Percentiles rank a stretch among this genome's conserved stretches.
Conservation (phyloP, 208 protist species). For the Acanthamoeba rhysodes region DNA sequence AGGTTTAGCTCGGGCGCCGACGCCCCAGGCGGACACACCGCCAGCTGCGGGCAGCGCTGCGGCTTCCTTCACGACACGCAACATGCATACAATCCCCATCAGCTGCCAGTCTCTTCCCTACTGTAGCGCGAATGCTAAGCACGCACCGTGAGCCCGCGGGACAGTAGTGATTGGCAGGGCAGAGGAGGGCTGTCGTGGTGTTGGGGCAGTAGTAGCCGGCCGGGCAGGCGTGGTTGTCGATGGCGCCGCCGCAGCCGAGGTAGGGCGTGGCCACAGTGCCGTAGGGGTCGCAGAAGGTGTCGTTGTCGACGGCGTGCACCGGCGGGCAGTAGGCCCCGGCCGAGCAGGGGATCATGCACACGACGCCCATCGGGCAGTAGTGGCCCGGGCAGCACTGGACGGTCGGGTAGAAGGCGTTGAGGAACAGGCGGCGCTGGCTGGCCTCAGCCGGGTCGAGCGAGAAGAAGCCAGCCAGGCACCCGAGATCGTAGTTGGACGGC, state of each 20-base stretch:
- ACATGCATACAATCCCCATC: no score
- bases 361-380: conserved; percentile 4
- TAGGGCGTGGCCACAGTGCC: neutral
- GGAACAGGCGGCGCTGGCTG: neutral
- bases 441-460: neutral
- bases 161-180: neutral
- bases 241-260: conserved; percentile 22
- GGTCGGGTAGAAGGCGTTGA: neutral
- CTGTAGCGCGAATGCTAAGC: no score
- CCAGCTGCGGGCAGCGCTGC: neutral
- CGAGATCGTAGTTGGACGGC: conserved; percentile 20
- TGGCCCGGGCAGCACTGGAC: conserved; percentile 10
- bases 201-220: conserved; percentile 39
- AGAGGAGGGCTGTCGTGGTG: neutral
- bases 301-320: neutral
- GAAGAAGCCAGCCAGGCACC: conserved; percentile 37
- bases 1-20: neutral
- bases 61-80: neutral
- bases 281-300: neutral
- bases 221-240: conserved; percentile 12
- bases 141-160: conserved; percentile 30
- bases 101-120: no score
- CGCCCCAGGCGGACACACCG: neutral
- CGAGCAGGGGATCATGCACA: conserved; percentile 63
- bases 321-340: conserved; percentile 26